phyloP scores from a whole-genome alignment of 306 rosid genomes.

The Carpinus viminea region DNA sequence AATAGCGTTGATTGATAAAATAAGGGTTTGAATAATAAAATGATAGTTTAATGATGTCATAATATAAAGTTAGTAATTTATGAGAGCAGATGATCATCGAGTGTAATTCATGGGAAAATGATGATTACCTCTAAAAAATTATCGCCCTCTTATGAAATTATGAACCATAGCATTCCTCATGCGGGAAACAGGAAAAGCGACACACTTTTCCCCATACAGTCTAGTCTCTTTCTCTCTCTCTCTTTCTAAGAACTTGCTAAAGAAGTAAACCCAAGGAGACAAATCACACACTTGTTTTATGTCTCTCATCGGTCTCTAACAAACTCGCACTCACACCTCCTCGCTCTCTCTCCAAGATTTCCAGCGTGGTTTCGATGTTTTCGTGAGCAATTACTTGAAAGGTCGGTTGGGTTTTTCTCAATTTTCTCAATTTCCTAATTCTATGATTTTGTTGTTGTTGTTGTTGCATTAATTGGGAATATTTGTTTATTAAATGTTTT shows the following conservation, averaged over 20 bases:
- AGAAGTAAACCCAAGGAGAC: background rate
- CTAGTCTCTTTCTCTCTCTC: background rate
- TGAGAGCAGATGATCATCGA: too few species aligned
- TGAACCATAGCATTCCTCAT: too few species aligned
- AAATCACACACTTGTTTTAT: background rate
- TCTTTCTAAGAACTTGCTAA: slow-evolving; percentile 6
- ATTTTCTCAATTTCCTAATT: background rate
- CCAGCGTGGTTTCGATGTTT: background rate
- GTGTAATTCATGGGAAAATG: too few species aligned
- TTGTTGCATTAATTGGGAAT: background rate
- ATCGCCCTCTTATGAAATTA: too few species aligned
- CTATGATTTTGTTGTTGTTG: background rate
- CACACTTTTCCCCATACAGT: too few species aligned
- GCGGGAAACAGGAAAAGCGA: too few species aligned
- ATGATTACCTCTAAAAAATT: too few species aligned
- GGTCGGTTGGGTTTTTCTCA: background rate
- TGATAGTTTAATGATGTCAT: too few species aligned
- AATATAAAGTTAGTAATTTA: too few species aligned
- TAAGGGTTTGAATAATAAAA: too few species aligned
- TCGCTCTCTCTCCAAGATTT: background rate
- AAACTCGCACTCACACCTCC: background rate
- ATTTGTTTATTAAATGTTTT: background rate
- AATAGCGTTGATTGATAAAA: too few species aligned
- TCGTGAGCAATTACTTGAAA: background rate
- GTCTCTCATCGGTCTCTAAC: background rate